Base-by-base conservation (phyloP, 1,284 basidiomycete genomes). In the Ustilago shanxiensis region DNA sequence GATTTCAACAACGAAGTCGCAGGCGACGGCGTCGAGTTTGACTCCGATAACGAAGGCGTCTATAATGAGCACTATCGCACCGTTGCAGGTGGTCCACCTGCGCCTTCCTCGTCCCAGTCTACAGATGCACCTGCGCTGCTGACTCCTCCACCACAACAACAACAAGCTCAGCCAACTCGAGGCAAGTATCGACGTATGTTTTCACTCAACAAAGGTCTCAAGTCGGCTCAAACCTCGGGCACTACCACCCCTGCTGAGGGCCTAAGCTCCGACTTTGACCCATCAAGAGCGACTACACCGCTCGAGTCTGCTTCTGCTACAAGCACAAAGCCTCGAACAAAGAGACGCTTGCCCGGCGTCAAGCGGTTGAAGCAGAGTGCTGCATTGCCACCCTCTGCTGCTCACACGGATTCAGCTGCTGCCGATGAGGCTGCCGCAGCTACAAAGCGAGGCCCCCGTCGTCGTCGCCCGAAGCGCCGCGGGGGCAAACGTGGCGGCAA, bases 401-500 rank as follows among this genome's bases (percentile, higher is more conserved):
- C 44, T 20, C 41, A 57, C 20, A 22, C 22, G 6, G 39, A 47
- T n/a, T n/a, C n/a, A n/a, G 44, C 41, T 44, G 22, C 33, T 9
- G 59, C 26, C n/a, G 55, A 22, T 26, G 44, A 16, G 22, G 35
- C n/a, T n/a, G n/a, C 33, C 22, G 24, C 47, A 7, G 18, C 51
- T 11, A 20, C 61, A 7, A 33, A 41, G 18, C 18, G 37, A 18
- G 8, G 10, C 31, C 41, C 64, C 47, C 61, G 58, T 26, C 56
- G 60, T 22, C 61, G 58, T 26, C 56, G 60, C 26, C 44, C 26
- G 10, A 53, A 47, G 20, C 53, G 60, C 9, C 58, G 54, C 13
- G 56, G 51, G 1, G 49, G 60, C 45, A 66, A 44, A n/a, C 41
- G 41, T 44, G 20, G 41, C 28, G 31, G 92, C 92, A 75, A 67